Conservation (phyloP, 75 land plant genomes). For the Pseudotsuga menziesii region DNA sequence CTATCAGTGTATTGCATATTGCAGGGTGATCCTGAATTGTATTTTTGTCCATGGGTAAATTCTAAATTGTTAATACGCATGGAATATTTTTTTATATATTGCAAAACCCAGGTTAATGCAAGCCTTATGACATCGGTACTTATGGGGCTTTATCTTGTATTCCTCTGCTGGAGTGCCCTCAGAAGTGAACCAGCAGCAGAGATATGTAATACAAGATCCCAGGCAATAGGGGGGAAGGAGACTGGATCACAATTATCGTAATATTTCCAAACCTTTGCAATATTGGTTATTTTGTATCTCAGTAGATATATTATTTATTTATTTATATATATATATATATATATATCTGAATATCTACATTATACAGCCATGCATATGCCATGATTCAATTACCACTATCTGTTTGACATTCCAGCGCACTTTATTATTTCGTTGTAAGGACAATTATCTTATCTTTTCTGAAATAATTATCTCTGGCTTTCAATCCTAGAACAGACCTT, state of each 20-base stretch:
- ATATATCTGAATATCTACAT: neutral
- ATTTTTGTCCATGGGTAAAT: too few species aligned
- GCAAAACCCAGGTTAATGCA: slow-evolving; percentile 66
- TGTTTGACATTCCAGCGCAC: neutral
- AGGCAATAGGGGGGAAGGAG: slow-evolving; percentile 55
- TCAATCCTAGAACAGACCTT: neutral
- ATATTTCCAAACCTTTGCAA: neutral
- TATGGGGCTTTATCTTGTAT: slow-evolving; percentile 84
- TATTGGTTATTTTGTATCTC: neutral
- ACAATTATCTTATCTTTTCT: neutral
- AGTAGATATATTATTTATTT: neutral
- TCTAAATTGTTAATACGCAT: neutral
- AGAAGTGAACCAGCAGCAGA: slow-evolving; percentile 84
- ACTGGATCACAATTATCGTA: slow-evolving; percentile 85
- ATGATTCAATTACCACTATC: neutral
- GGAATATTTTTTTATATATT: neutral
- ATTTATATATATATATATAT: too few species aligned
- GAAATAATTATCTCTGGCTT: neutral
- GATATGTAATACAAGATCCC: slow-evolving; percentile 55
- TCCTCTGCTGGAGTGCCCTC: slow-evolving; percentile 93
- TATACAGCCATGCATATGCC: neutral
- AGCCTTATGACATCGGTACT: slow-evolving; percentile 79
- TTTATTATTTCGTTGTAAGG: neutral
- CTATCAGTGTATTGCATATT: too few species aligned
- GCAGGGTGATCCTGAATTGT: too few species aligned